These are phyloP conservation scores for Verticillium nubilum DNA, from an alignment of 2,329 filamentous ascomycete species.

Conservation along the genomic window DNA sequence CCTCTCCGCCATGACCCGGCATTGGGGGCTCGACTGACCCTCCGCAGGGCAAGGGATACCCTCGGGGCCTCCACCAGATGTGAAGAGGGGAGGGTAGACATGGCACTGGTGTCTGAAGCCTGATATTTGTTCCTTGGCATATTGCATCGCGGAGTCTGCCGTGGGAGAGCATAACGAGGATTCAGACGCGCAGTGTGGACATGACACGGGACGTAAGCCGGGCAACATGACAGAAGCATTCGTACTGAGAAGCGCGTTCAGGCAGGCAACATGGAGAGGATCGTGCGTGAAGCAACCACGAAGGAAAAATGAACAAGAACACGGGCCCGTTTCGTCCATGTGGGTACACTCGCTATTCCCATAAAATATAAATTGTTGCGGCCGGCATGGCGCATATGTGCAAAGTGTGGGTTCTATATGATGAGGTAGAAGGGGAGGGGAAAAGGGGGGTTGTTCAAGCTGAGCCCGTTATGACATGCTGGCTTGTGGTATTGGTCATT, in stretches of 20 bases:
- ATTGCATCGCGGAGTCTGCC: no score
- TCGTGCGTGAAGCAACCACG: not conserved
- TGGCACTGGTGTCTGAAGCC: no score
- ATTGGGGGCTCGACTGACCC: not conserved
- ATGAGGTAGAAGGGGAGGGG: not conserved
- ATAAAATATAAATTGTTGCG: not conserved
- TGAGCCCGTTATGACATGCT: not conserved
- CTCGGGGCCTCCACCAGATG: no score
- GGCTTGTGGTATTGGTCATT: not conserved
- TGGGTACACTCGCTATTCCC: not conserved
- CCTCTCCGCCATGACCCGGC: not conserved
- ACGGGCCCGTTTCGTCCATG: not conserved
- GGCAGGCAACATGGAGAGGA: not conserved
- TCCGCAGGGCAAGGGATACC: not conserved
- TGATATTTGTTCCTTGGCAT: no score
- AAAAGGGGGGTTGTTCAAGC: not conserved
- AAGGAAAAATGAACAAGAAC: no score
- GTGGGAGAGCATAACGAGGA: no score
- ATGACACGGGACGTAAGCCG: no score
- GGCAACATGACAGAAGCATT: no score
- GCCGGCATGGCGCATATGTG: not conserved
- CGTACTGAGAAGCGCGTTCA: no score
- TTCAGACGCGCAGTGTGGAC: no score
- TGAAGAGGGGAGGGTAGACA: no score
- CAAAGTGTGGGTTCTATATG: conserved; percentile 43